Conservation (phyloP, 1,139 yeast species). For the Suhomyces bribrorum region DNA sequence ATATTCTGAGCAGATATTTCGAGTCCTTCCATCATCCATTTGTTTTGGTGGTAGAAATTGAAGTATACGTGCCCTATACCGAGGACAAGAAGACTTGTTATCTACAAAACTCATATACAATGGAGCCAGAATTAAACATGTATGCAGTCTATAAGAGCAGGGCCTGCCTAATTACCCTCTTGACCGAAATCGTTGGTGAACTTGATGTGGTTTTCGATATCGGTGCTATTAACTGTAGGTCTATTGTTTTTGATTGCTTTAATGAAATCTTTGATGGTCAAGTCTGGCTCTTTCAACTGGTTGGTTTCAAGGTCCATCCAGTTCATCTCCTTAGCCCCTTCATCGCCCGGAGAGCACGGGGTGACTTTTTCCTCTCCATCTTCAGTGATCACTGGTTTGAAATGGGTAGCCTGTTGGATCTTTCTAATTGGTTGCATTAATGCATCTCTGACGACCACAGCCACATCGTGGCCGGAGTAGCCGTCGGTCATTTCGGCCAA, state of each 20-base stretch:
- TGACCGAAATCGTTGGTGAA: constrained; percentile 96
- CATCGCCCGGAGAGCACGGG: constrained; percentile 97
- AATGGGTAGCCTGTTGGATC: constrained; percentile 95
- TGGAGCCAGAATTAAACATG: no score
- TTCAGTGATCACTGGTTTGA: constrained; percentile 54
- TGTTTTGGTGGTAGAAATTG: no score
- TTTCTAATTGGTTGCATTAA: constrained; percentile 97
- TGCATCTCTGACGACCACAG: constrained; percentile 96
- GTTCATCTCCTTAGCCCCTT: constrained; percentile 80
- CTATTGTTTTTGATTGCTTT: constrained; percentile 89
- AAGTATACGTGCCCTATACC: no score
- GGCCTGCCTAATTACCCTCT: constrained; percentile 68
- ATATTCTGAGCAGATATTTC: no score
- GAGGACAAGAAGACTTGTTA: no score
- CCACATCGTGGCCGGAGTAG: constrained; percentile 95
- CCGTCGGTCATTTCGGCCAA: constrained; percentile 96
- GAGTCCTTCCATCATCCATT: no score
- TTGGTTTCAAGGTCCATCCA: constrained; percentile 94
- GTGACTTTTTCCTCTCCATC: constrained; percentile 55
- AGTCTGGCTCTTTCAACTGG: constrained; percentile 84
- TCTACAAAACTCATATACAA: no score
- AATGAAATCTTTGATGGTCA: constrained; percentile 88
- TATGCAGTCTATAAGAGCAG: constrained; percentile 1
- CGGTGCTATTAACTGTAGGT: constrained; percentile 90
- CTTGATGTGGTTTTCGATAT: constrained; percentile 77